Conservation (phyloP, 176 grass and related monocot genomes). For the Olyra latifolia region DNA sequence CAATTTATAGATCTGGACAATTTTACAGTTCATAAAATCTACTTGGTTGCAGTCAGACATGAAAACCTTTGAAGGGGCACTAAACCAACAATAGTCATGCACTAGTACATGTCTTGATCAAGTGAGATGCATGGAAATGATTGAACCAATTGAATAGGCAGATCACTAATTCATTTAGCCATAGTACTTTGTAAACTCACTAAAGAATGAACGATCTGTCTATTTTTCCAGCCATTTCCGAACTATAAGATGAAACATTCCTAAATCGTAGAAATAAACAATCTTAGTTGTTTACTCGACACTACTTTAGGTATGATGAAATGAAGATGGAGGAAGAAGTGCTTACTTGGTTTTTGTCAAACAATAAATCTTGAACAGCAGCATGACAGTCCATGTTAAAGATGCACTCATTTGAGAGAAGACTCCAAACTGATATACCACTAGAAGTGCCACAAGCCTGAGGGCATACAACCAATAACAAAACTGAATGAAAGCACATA, state of each 20-base stretch:
- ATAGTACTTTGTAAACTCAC: not conserved
- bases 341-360: constrained; percentile 88
- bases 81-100: not conserved
- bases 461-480: constrained; percentile 22
- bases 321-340: constrained; percentile 14
- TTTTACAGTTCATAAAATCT: not conserved
- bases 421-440: constrained; percentile 86
- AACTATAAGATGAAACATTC: not conserved
- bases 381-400: constrained; percentile 61
- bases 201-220: not conserved
- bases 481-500: not conserved
- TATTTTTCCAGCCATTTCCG: not conserved
- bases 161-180: not conserved
- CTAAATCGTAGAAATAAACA: not conserved
- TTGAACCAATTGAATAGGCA: not conserved
- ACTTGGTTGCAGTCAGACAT: not conserved
- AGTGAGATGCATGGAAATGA: not conserved
- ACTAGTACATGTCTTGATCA: not conserved
- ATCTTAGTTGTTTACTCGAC: constrained; percentile 2
- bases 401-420: constrained; percentile 86
- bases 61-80: not conserved
- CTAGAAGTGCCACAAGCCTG: constrained; percentile 75
- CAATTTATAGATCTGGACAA: not conserved
- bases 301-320: constrained; percentile 7
- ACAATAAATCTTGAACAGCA: constrained; percentile 84